Evolutionary conservation across 2,329 filamentous ascomycete genomes (phyloP).

Genomic region (Dryadomyces sulphureus): DNA sequence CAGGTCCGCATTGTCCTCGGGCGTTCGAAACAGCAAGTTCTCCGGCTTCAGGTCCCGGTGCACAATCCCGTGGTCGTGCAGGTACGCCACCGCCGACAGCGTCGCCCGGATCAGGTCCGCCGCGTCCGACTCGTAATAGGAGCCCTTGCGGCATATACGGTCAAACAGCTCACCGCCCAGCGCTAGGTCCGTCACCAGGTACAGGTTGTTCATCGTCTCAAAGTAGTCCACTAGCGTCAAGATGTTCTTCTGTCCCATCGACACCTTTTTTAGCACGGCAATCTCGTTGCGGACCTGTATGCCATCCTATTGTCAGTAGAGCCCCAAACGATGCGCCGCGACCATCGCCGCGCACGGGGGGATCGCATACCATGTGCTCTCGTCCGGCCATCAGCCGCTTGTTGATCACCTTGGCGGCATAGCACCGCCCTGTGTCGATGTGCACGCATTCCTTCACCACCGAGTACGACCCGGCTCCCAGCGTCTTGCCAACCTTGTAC

Average conservation of each 20-base stretch:
- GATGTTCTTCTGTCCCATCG: slow-evolving; percentile 97
- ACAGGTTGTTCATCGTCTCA: slow-evolving; percentile 99
- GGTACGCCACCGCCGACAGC: slow-evolving; percentile 91
- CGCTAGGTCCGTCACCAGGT: slow-evolving; percentile 92
- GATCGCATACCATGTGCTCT: slow-evolving; percentile 74
- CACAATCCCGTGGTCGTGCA: slow-evolving; percentile 97
- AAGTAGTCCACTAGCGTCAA: slow-evolving; percentile 97
- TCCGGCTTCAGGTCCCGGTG: slow-evolving; percentile 97
- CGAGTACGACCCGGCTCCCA: slow-evolving; percentile 92
- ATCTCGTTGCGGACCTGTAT: slow-evolving; percentile 88
- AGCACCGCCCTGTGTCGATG: slow-evolving; percentile 93
- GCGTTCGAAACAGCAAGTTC: slow-evolving; percentile 90
- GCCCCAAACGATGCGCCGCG: too few relatives aligned
- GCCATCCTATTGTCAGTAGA: background rate
- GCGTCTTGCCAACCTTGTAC: slow-evolving; percentile 97
- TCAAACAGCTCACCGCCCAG: slow-evolving; percentile 95
- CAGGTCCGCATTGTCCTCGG: slow-evolving; percentile 93
- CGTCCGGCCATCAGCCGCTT: slow-evolving; percentile 94
- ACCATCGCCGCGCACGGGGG: background rate
- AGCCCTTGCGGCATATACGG: slow-evolving; percentile 95
- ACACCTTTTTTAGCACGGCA: slow-evolving; percentile 92
- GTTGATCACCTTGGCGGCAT: slow-evolving; percentile 98
- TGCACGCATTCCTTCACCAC: slow-evolving; percentile 99
- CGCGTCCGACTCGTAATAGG: slow-evolving; percentile 95
- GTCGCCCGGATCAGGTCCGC: slow-evolving; percentile 90